A percentile compares a stretch with the other conserved stretches of the same genome.
These are phyloP conservation scores for Elsinoe necatrix DNA, from an alignment of 2,329 filamentous ascomycete genomes.

Conservation along the genomic window DNA sequence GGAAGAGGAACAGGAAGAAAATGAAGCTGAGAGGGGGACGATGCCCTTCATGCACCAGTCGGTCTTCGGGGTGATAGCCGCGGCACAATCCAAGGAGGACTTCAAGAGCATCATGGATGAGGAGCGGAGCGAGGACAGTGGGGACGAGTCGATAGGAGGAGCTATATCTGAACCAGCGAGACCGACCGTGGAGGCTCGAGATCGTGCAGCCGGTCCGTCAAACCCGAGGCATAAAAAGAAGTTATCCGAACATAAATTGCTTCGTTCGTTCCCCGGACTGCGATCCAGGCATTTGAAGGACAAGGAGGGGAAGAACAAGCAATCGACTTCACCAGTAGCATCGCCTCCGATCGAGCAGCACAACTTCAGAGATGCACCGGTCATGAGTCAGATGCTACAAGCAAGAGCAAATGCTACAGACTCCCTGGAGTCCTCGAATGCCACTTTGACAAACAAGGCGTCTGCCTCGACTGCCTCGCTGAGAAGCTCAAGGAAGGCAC, in stretches of 20 bases:
- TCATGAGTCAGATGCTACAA: constrained; percentile 62
- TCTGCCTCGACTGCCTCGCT: constrained; percentile 15
- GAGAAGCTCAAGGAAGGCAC: constrained; percentile 12
- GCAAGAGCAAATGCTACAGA: constrained; percentile 25
- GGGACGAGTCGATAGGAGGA: constrained; percentile 9
- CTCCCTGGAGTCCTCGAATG: constrained; percentile 23
- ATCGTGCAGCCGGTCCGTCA: constrained; percentile 19
- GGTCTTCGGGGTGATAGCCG: constrained; percentile 85
- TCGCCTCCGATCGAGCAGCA: constrained; percentile 19
- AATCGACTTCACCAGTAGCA: constrained; percentile 19
- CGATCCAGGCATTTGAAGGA: constrained; percentile 31
- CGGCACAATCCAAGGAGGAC: constrained; percentile 72
- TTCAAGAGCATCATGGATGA: constrained; percentile 49
- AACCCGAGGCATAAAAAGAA: constrained; percentile 46
- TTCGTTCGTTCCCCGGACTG: constrained; percentile 57
- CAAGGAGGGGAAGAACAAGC: constrained; percentile 21
- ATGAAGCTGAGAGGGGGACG: constrained; percentile 47
- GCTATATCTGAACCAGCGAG: constrained; percentile 6
- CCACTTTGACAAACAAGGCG: constrained; percentile 22
- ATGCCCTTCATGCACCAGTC: constrained; percentile 79
- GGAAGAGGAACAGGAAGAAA: constrained; percentile 32
- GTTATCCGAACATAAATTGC: constrained; percentile 56
- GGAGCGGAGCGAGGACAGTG: constrained; percentile 18
- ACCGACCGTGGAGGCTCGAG: constrained; percentile 22
- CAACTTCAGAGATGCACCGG: constrained; percentile 51